Base-by-base conservation (phyloP, 1,139 yeast species). In the Saccharomyces pastorianus region DNA sequence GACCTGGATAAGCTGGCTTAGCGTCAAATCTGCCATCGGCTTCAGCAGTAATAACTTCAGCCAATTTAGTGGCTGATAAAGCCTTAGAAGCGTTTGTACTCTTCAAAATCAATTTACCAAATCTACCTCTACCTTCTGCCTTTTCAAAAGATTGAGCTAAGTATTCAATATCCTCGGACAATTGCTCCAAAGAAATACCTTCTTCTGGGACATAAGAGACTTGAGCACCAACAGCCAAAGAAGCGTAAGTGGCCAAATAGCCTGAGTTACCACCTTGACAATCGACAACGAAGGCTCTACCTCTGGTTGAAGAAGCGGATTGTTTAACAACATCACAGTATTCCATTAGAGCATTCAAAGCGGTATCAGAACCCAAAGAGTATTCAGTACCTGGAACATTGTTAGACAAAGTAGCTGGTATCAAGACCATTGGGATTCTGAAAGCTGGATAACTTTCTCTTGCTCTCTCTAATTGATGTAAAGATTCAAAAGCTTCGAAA, bases 191-290 rank as follows among this genome's bases (percentile, higher is more conserved):
- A 46, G 83, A 75, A 56, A 91, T 85, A 53, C 89, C 88, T 60
- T 85, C 84, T 70, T 93, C 99, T 13, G 99, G 99, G 20, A 90
- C 88, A 70, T 91, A 93, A 6, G 93, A 88, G 7, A 95, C 95
- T 61, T 87, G 83, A 1, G 98, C 95, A 57, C 99, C 99, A 49
- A 93, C 86, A 51, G 89, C 87, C 59, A 93, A 77, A n/a, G 95
- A 91, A 42, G 91, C 85, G 68, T 80, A 83, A 1, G 96, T 83
- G 11, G 98, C 96, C 64, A 93, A 83, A 71, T 82, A 93, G 32
- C 99, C 99, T 7, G 95, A 85, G 72, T 89, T 86, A 54, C 98
- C 99, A 64, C 99, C 99, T 76, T 93, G 98, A 38, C 88, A 96
- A 67, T 93, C 99, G 58, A 93, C 96, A 29, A 93, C 96, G 69